Base-by-base conservation (phyloP, 2,329 filamentous ascomycete species). In the Trichoderma lentiforme region DNA sequence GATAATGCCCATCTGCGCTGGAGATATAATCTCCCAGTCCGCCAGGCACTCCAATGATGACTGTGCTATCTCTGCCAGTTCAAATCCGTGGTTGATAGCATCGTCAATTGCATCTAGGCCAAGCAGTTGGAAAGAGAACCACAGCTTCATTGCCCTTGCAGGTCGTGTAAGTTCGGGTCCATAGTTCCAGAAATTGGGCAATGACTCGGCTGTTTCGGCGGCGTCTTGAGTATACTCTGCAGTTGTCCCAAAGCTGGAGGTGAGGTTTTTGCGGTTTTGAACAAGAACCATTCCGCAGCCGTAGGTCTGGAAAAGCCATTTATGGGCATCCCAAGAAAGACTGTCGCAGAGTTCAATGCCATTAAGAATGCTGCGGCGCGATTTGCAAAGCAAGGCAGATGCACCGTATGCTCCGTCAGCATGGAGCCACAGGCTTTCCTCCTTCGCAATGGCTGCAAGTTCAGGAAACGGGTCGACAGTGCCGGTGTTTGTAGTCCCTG, bases 231-330 rank as follows among this genome's bases (percentile, higher is more conserved):
- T 74, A 36, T 77, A 78, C 21, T 77, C 76, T 1, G 75, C 76
- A 14, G 76, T 73, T n/a, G 77, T 76, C 3, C 73, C 73, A 51
- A 78, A 77, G 57, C 75, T 78, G 14, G 72, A 12, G 0, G 76
- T 70, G 0, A 78, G 34, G 4, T 73, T 71, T 11, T 61, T 47
- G 8, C 72, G 74, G 43, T 75, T 70, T 28, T 73, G 74, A 4
- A 76, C 76, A 1, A 78, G 14, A 2, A 77, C 43, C 3, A 78
- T 69, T 0, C 76, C 75, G 21, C 76, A 78, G 64, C 73, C 75
- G 58, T 78, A 77, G 1, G 76, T 77, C 30, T 78, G 76, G 12
- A 78, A 78, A 0, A 78, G 74, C 75, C 76, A 78, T n/a, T 77
- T 77, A 67, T 78, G 76, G 0, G 76, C 76, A 6, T 78, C 76